phyloP scores from a whole-genome alignment of 257 asterid species.

The Gentiana straminea region DNA sequence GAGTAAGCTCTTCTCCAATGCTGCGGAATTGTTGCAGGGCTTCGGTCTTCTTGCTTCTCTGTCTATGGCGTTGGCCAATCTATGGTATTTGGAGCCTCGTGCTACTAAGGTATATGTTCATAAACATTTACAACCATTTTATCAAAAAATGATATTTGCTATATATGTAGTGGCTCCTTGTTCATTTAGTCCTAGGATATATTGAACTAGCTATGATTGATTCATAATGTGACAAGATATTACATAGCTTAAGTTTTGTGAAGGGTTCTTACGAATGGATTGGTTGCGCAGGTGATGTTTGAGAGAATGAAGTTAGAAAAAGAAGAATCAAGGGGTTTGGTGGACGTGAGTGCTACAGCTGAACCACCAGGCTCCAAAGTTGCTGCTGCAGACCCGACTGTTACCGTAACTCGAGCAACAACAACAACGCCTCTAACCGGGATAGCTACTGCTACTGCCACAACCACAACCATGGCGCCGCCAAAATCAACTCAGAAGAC shows the following conservation, averaged over 20 bases:
- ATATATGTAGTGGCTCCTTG: no score
- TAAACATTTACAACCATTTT: no score
- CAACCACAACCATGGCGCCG: conserved; percentile 2
- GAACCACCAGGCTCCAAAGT: conserved; percentile 5
- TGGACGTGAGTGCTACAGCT: neutral
- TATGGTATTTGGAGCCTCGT: conserved; percentile 56
- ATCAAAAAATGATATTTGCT: no score
- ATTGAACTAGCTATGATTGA: no score
- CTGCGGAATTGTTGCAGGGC: conserved; percentile 22
- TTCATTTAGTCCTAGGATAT: no score
- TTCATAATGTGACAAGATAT: neutral
- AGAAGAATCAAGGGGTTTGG: conserved; percentile 47
- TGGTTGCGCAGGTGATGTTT: conserved; percentile 38
- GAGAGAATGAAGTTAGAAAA: conserved; percentile 68
- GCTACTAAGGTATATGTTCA: conserved; percentile 47
- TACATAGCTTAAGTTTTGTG: neutral
- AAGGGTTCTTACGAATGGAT: neutral
- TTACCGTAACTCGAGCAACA: neutral
- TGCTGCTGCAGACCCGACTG: neutral
- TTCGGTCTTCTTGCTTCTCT: conserved; percentile 38
- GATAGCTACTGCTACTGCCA: neutral
- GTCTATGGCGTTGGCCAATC: conserved; percentile 34
- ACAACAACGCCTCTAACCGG: no score
- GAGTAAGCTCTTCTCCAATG: neutral
- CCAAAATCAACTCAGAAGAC: conserved; percentile 7